Base-by-base conservation (phyloP, 139 green algal species). In the Closterium sp. region DNA sequence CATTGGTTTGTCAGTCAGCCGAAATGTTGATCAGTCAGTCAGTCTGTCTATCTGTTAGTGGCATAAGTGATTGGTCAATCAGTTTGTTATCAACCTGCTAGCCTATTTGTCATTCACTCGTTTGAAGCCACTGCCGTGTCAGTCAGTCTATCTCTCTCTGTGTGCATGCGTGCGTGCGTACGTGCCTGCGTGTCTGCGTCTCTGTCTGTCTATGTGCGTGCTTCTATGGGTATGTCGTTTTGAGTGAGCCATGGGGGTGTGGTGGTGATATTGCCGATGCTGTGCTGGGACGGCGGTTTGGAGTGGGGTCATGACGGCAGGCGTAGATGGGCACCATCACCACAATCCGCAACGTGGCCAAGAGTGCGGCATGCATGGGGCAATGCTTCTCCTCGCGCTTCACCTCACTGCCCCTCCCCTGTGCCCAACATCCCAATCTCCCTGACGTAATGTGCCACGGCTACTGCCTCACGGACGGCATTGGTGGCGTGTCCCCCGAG, bases 381-480 rank as follows among this genome's bases (percentile, higher is more conserved):
- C 95, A 96, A 89, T 94, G 91, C 91, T 96, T 96, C 95, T 95
- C 92, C 34, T 93, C 38, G 50, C 93, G 90, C 50, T 27, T 93
- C 73, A 24, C 86, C 30, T 27, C 85, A 30, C n/a, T 29, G 70
- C 24, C 31, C 79, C 29, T 92, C 62, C 17, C 87, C 21, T 31
- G 34, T 92, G 22, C 86, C 27, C 17, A 86, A 24, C 31, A 24
- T 1, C 3, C 24, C 31, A 89, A 38, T 10, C 86, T 95, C 7
- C 87, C 92, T 19, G 95, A 96, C 42, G 85, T 96, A 0, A 50
- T 91, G 88, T 86, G 89, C 31, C 88, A 92, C 87, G 90, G 89
- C 11, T 92, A 95, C 90, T 92, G 86, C 89, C 96, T 96, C 91
- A 94, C 93, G 34, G 95, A 97, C 89, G 95, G 95, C 70, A 90